Evolutionary conservation across 2,329 filamentous ascomycete species (phyloP), one percentile per base, ranked within the genome.

Genomic region (Diaporthe batatas): DNA sequence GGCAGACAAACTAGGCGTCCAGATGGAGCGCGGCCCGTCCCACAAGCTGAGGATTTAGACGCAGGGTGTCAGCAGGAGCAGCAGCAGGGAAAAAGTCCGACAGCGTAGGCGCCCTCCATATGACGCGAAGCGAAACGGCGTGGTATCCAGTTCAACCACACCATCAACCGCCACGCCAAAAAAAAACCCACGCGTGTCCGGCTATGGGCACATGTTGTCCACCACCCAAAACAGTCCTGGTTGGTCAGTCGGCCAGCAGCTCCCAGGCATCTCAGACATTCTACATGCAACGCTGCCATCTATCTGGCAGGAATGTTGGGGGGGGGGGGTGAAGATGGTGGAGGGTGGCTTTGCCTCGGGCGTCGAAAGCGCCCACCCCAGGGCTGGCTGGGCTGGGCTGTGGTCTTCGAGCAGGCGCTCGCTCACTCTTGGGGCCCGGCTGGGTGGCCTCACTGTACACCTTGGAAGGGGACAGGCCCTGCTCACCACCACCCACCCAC

Each of bases 241-340:
- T 67, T 67, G 62, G 62, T 29, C 62, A 21, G 32, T 23, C 32
- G 39, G 3, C 2, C 47, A 18, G 18, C 21, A 39, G 32, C 62
- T 21, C 14, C 62, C 62, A 67, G 62, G 62, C 62, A 67, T 67
- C 62, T 67, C 62, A 67, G 62, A 67, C 62, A 67, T 67, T 36
- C 58, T 21, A 62, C 32, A 53, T 53, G 62, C 25, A 53, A 53
- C 62, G 47, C 47, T 53, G 47, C 62, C 62, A 67, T 53, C 62
- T 67, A 23, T 36, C 62, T n/a, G 62, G 32, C 29, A 67, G 32
- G 62, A 65, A 65, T 25, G 55, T 29, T 29, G 29, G 12, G 7
- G 44, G 44, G 16, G 42, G 42, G 44, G 44, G 44, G 44, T 47
- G 44, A n/a, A 21, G 21, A n/a, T n/a, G 44, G 44, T 49, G 39